phyloP scores from a whole-genome alignment of 768 basidiomycete genomes.

The Collybia sordida region DNA sequence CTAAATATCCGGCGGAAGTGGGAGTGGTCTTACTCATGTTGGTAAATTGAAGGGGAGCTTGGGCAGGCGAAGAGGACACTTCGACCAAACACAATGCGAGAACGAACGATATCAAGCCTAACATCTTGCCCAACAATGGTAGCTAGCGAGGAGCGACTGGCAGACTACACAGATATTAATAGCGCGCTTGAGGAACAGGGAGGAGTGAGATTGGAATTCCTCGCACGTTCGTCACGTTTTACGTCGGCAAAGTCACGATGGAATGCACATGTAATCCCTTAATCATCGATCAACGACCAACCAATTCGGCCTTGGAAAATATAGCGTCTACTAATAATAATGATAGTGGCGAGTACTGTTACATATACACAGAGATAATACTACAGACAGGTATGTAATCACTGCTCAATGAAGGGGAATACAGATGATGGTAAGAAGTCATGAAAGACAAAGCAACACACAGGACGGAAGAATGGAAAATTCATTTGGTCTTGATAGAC shows the following conservation, averaged over 20 bases:
- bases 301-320: neutral
- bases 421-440: slow-evolving; percentile 11
- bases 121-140: slow-evolving; percentile 8
- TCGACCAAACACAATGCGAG: slow-evolving; percentile 18
- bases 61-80: slow-evolving; percentile 36
- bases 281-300: neutral
- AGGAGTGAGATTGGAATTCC: slow-evolving; percentile 14
- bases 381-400: slow-evolving; percentile 14
- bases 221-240: slow-evolving; percentile 32
- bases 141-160: neutral
- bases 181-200: slow-evolving; percentile 14
- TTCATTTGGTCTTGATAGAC: slow-evolving; percentile 37
- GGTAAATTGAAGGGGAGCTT: slow-evolving; percentile 35
- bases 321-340: slow-evolving; percentile 7
- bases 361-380: slow-evolving; percentile 15
- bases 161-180: slow-evolving; percentile 2
- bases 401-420: slow-evolving; percentile 10
- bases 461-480: slow-evolving; percentile 23
- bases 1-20: neutral
- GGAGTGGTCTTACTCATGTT: slow-evolving; percentile 25
- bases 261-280: neutral
- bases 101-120: slow-evolving; percentile 15
- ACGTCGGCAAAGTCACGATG: neutral
- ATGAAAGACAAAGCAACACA: slow-evolving; percentile 7
- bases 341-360: slow-evolving; percentile 10